Base-by-base conservation (phyloP, 371 early-diverging fungal genomes). In the Mortierella sp. region DNA sequence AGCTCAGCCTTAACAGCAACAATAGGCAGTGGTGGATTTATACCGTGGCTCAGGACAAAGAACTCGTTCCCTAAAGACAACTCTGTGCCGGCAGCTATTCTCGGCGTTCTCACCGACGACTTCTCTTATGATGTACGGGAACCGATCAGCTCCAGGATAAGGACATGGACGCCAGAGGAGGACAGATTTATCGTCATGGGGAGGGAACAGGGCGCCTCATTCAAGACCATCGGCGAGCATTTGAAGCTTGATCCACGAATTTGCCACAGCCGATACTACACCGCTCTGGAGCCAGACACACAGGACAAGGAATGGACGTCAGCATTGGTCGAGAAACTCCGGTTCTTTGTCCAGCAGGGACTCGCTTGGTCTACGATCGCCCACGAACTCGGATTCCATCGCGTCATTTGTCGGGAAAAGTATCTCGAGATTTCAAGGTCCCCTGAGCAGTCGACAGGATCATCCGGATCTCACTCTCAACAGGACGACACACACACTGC, bases 161-260 rank as follows among this genome's bases (percentile, higher is more conserved):
- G 75, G 48, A 38, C 27, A 27, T 86, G 87, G 87, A 75, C 87
- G 24, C 38, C 49, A 48, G 78, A 79, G 24, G 87, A 86, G 41
- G 87, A 86, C 70, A 73, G 43, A 3, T 38, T 4, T 3, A 79
- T 86, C 38, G 4, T 76, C 14, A 18, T 60, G 55, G 35, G 48
- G 4, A 58, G 71, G 16, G 35, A 76, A 10, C 55, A 48, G 18
- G 76, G 73, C 3, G 32, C 16, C 2, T 48, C 82, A 14, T 82
- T 82, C 63, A 71, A 32, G 0, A 32, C 18, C 11, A 86, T 86
- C 38, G 82, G 75, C 7, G 49, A 48, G 0, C 16, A 38, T 12
- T 79, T 85, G 35, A 51, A 63, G 0, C 11, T 79, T 12, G 76
- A 80, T 2, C 58, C 77, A 18, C 29, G n/a, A 3, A 48, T 51